These are phyloP conservation scores for Aspergillus ustus DNA, from an alignment of 2,329 filamentous ascomycete species.

Conservation along the genomic window DNA sequence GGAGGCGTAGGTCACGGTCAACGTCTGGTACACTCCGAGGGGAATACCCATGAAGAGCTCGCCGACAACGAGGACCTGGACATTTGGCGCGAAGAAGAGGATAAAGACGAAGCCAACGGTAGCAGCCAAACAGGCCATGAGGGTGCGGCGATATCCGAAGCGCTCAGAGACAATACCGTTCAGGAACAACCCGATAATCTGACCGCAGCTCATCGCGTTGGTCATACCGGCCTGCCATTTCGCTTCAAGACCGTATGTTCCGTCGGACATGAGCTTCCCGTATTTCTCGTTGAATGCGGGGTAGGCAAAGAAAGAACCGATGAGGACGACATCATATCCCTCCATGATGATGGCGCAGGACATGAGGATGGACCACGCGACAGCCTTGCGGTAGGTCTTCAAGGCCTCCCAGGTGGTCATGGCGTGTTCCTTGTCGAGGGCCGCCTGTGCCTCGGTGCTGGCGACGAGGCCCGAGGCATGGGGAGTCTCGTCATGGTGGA, in stretches of 20 bases:
- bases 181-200: conserved; percentile 35
- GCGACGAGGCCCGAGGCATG: conserved; percentile 4
- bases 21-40: conserved; percentile 53
- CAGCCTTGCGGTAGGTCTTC: conserved; percentile 38
- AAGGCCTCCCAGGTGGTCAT: conserved; percentile 41
- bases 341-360: conserved; percentile 46
- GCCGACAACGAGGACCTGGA: conserved; percentile 48
- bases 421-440: conserved; percentile 32
- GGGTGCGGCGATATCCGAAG: conserved; percentile 35
- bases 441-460: conserved; percentile 14
- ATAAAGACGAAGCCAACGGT: conserved; percentile 51
- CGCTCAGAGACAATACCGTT: conserved; percentile 35
- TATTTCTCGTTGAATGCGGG: conserved; percentile 38
- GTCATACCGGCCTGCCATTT: conserved; percentile 39
- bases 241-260: conserved; percentile 33
- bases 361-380: conserved; percentile 42
- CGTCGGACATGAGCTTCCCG: conserved; percentile 27
- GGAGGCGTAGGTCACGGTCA: conserved; percentile 46
- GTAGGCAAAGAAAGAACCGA: conserved; percentile 39
- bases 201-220: conserved; percentile 27
- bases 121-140: conserved; percentile 41
- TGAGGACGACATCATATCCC: conserved; percentile 33
- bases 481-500: conserved; percentile 2
- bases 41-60: conserved; percentile 54
- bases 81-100: conserved; percentile 52